phyloP scores from a whole-genome alignment of 768 basidiomycete species.

The Termitomyces sp. region DNA sequence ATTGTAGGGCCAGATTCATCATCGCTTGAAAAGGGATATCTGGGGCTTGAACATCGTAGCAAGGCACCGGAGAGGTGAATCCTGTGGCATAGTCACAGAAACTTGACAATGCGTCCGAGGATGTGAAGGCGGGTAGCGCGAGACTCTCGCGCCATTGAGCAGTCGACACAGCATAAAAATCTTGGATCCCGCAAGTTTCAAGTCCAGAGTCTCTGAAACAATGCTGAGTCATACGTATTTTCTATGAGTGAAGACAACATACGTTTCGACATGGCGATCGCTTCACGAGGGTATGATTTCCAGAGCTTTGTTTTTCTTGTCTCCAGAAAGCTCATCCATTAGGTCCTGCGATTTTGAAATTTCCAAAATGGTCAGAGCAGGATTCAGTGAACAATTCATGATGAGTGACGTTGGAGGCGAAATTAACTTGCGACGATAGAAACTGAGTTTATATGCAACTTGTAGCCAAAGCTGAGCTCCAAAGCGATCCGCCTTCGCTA shows the following conservation, averaged over 20 bases:
- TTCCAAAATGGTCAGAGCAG: background rate
- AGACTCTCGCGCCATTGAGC: background rate
- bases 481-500: too few species aligned
- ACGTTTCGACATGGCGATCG: background rate
- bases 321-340: background rate
- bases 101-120: background rate
- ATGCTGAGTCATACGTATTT: background rate
- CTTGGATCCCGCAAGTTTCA: background rate
- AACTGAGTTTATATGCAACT: background rate
- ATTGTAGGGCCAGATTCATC: background rate
- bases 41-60: background rate
- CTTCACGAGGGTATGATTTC: background rate
- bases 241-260: background rate
- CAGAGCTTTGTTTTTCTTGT: background rate
- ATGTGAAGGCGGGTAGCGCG: background rate
- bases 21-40: background rate
- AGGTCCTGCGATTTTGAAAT: background rate
- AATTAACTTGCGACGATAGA: background rate
- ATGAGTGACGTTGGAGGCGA: too few species aligned
- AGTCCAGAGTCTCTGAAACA: background rate
- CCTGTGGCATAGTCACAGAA: background rate
- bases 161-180: background rate
- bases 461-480: too few species aligned
- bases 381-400: background rate
- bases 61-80: background rate